Conservation (phyloP, 257 asterid genomes). For the Solanum dulcamara region DNA sequence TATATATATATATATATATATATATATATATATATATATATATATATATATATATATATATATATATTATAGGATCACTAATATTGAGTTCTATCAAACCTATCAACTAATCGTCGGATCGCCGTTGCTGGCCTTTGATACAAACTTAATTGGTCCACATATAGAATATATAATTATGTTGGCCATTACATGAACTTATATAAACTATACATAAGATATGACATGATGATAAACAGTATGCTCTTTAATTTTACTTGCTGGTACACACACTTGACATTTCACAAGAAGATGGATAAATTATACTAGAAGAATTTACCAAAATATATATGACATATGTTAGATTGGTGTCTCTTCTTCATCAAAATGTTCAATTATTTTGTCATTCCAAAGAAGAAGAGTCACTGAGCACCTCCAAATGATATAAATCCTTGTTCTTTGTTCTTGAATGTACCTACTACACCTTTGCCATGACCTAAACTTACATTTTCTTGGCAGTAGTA, state of each 20-base stretch:
- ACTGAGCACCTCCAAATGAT: constrained; percentile 74
- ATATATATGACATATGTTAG: not conserved
- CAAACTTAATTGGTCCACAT: not conserved
- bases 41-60: not conserved
- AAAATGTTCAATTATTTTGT: constrained; percentile 4
- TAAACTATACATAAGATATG: not conserved
- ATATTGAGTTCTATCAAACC: not conserved
- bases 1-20: not conserved
- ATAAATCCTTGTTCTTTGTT: constrained; percentile 64
- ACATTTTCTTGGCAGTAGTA: constrained; percentile 5
- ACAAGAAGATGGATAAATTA: not conserved
- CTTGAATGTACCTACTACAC: constrained; percentile 61
- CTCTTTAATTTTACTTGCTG: not conserved
- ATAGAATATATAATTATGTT: too few relatives aligned
- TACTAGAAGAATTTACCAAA: not conserved
- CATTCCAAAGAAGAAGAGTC: constrained; percentile 49
- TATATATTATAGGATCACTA: not conserved
- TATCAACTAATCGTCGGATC: not conserved
- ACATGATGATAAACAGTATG: not conserved
- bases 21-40: not conserved
- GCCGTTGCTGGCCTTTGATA: not conserved
- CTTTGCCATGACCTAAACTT: constrained; percentile 36
- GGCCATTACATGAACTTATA: not conserved
- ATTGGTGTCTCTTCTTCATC: not conserved
- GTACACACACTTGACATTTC: not conserved